phyloP scores from a whole-genome alignment of 768 basidiomycete genomes.

The Chalciporus pseudorubinellus region DNA sequence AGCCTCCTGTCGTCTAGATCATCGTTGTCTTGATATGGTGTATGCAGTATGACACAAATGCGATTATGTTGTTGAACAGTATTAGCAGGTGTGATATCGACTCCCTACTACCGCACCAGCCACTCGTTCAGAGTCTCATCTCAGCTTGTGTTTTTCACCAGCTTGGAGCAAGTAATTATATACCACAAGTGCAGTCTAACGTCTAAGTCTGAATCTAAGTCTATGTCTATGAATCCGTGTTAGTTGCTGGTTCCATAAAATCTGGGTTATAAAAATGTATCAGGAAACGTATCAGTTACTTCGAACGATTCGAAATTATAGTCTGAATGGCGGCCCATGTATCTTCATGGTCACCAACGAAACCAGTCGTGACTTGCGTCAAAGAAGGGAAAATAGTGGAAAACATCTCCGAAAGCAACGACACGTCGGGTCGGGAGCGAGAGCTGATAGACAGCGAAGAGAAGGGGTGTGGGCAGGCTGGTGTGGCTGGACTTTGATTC shows the following conservation, averaged over 20 bases:
- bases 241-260: neutral
- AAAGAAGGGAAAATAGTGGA: constrained; percentile 41
- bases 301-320: constrained; percentile 2
- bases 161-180: no score
- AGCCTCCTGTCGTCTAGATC: constrained; percentile 66
- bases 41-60: constrained; percentile 5
- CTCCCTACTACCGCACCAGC: no score
- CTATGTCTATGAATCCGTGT: neutral
- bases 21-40: constrained; percentile 6
- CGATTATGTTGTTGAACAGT: no score
- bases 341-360: constrained; percentile 30
- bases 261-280: no score
- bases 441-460: constrained; percentile 36
- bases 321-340: constrained; percentile 25
- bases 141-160: no score
- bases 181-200: no score
- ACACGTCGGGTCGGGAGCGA: constrained; percentile 28
- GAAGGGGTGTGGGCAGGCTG: constrained; percentile 20
- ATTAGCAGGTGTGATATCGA: no score
- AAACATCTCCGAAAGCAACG: constrained; percentile 30
- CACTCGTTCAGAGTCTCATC: no score
- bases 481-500: neutral
- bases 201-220: neutral
- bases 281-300: no score
- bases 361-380: constrained; percentile 33